A percentile compares a stretch with the other conserved stretches of the same genome.
Evolutionary conservation across 805 yeast species (phyloP).

Genomic region (Danielia oregonensis): DNA sequence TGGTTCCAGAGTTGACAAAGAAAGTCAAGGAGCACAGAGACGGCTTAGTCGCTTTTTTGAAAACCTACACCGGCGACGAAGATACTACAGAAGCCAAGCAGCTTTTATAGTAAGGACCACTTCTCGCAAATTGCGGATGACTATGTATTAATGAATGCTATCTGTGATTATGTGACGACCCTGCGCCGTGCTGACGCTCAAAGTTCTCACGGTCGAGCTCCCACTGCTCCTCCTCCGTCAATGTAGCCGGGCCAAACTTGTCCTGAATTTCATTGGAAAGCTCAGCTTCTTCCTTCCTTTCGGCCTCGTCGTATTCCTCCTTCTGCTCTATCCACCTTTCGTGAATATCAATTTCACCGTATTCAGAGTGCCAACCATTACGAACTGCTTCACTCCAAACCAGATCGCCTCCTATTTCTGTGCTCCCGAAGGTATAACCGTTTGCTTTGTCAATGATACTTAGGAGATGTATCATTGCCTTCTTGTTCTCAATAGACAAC

Average conservation of each 20-base stretch:
- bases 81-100: constrained; percentile 25
- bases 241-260: constrained; percentile 2
- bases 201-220: constrained; percentile 24
- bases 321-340: constrained; percentile 94
- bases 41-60: constrained; percentile 39
- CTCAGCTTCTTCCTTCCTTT: constrained; percentile 42
- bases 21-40: constrained; percentile 27
- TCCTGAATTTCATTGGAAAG: constrained; percentile 8
- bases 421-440: constrained; percentile 89
- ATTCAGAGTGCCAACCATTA: constrained; percentile 57
- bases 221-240: constrained; percentile 70
- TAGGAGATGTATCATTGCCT: constrained; percentile 81
- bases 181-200: background rate
- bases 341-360: constrained; percentile 66
- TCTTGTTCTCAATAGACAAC: constrained; percentile 84
- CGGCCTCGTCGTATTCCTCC: constrained; percentile 62
- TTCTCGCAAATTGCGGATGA: too few relatives aligned
- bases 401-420: constrained; percentile 95
- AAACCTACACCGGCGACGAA: constrained; percentile 31
- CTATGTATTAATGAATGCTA: too few relatives aligned
- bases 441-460: constrained; percentile 82
- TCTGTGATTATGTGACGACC: too few relatives aligned
- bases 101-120: constrained; percentile 12
- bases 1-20: constrained; percentile 26
- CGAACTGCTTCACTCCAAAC: constrained; percentile 97